Evolutionary conservation across 306 rosid species (phyloP), one percentile per base, ranked within the genome.

Genomic region (Glycine tomentella): DNA sequence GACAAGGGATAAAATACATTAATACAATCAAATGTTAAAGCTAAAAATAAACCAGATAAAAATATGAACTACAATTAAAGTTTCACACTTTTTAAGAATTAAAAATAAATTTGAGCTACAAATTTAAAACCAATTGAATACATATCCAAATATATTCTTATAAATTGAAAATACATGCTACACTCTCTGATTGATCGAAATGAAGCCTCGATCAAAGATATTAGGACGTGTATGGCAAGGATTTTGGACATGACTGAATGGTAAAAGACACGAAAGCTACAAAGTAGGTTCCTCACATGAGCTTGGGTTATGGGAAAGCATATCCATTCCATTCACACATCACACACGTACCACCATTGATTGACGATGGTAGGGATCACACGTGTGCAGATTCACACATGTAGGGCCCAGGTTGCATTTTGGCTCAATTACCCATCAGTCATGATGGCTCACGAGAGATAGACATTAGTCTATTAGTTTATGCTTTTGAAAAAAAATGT

Each of bases 251-350:
- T 33, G 81, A 67, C 6, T 46, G 65, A 81, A 72, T 14, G 5
- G 15, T 6, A 55, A 80, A 49, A 70, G 90, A 81, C 84, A 83
- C 67, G 25, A 12, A 11, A 31, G 50, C 75, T 74, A 33, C 9
- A 59, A 55, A 9, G 87, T 83, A 49, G 90, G 92, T 77, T 77
- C 87, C 83, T 0, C 88, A 51, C 80, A 56, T 58, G 85, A 84
- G 87, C 20, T 69, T 38, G 42, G 42, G 42, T 38, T 38, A 38
- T 38, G 42, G 42, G 5, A 38, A 38, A 38, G 44, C 44, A 38
- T 38, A 38, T 5, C 44, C 44, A 38, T 34, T 34, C 38, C 38
- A 34, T 4, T 38, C 44, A 38, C 44, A 38, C 31, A 59, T 59
- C n/a, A 9, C 85, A 62, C 90, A 76, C 76, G 81, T 78, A 9